Evolutionary conservation across 768 basidiomycete genomes (phyloP).

Genomic region (Suillus alpinus): DNA sequence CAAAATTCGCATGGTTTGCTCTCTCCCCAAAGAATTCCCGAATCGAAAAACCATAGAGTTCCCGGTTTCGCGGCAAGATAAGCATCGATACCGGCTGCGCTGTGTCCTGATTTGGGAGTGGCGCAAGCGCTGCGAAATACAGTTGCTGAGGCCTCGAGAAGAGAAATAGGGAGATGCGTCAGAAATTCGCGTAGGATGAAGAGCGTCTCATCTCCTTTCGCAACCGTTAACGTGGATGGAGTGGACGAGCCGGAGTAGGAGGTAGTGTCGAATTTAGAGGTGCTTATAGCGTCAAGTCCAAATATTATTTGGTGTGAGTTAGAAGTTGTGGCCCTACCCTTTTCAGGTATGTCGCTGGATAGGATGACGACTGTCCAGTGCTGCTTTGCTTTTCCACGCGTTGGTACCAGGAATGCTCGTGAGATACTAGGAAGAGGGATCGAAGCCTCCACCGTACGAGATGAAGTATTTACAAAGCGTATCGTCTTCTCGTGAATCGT

Average conservation of each 20-base stretch:
- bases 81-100: slow-evolving; percentile 64
- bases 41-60: slow-evolving; percentile 66
- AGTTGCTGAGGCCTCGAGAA: slow-evolving; percentile 46
- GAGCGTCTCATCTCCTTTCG: slow-evolving; percentile 56
- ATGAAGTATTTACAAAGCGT: slow-evolving; percentile 48
- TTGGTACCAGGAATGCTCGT: slow-evolving; percentile 71
- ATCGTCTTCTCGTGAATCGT: slow-evolving; percentile 51
- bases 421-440: slow-evolving; percentile 48
- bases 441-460: slow-evolving; percentile 47
- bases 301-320: slow-evolving; percentile 60
- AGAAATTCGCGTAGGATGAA: slow-evolving; percentile 51
- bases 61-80: slow-evolving; percentile 71
- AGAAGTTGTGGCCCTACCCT: slow-evolving; percentile 36
- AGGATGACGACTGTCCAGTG: slow-evolving; percentile 75
- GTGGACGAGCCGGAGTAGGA: slow-evolving; percentile 28
- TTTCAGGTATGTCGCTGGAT: slow-evolving; percentile 51
- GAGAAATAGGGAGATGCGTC: slow-evolving; percentile 39
- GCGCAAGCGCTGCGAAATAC: slow-evolving; percentile 57
- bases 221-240: slow-evolving; percentile 27
- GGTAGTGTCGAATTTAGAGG: slow-evolving; percentile 45
- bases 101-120: slow-evolving; percentile 31
- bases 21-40: slow-evolving; percentile 72
- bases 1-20: slow-evolving; percentile 79
- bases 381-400: slow-evolving; percentile 65
- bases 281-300: slow-evolving; percentile 59